Evolutionary conservation across 805 yeast genomes (phyloP), one percentile per base, ranked within the genome.

Genomic region (Cyberlindnera meyerae): DNA sequence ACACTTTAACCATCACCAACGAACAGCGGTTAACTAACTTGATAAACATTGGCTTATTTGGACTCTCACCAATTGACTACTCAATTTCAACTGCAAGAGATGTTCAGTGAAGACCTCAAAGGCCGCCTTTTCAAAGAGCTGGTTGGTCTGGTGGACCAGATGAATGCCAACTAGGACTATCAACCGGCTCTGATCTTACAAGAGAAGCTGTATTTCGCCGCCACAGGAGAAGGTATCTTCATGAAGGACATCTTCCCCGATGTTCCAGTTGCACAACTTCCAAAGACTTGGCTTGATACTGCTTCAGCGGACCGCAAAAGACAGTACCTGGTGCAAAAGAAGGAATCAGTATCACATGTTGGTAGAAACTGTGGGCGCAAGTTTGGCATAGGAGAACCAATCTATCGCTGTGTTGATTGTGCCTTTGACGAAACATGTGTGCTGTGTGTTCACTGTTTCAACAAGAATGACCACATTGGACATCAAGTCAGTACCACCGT

Each of bases 371-470:
- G 95, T 63, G 82, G 88, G 4, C 66, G 78, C 37, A 66, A 74
- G 24, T 77, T 84, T 46, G 69, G 66, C 27, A 50, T 57, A 4
- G 82, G 82, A 17, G 84, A 80, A 42, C 77, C 81, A 1, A 79
- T 82, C 15, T 84, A 80, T 54, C 65, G 86, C 37, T 84, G 95
- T 52, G 66, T 66, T 24, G 85, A 82, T 40, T 84, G 95, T 65
- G 86, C 84, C 0, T 73, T 71, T 42, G 95, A 84, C 58, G 77
- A 76, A 8, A 80, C 89, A 0, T 84, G 94, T 65, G 88, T 85
- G 24, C 55, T 84, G 18, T 84, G 95, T 59, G 73, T 70, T 11
- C 62, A 76, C 47, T 84, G 95, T 55, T 84, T 82, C 61, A 79
- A 81, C 54, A 70, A 72, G 37, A 71, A 70, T 5, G 86, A 82